phyloP scores from a whole-genome alignment of 1,139 yeast genomes.

The Schwanniomyces etchellsii region DNA sequence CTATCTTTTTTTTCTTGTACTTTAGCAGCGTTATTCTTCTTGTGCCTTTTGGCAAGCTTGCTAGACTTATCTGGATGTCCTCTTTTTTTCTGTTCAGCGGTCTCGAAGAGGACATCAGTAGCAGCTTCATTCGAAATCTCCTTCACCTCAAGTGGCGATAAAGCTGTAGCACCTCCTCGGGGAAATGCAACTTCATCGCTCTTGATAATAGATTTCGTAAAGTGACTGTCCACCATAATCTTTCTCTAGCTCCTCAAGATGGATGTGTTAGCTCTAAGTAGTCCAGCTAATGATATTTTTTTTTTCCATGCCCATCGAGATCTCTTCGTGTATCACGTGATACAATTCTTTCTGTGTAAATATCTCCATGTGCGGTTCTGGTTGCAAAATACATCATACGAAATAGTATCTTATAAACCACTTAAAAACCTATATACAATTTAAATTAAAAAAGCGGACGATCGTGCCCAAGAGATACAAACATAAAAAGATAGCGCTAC shows the following conservation, averaged over 20 bases:
- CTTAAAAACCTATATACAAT: too few relatives aligned
- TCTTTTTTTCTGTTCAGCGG: conserved; percentile 29
- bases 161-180: conserved; percentile 86
- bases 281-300: neutral
- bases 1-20: conserved; percentile 15
- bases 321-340: too few relatives aligned
- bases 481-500: too few relatives aligned
- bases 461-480: too few relatives aligned
- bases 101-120: conserved; percentile 73
- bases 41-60: conserved; percentile 22
- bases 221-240: conserved; percentile 13
- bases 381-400: too few relatives aligned
- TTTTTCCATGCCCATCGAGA: conserved; percentile 4
- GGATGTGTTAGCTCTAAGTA: neutral
- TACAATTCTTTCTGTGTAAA: neutral
- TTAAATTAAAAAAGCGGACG: too few relatives aligned
- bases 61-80: conserved; percentile 18
- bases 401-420: too few relatives aligned
- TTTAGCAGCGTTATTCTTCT: conserved; percentile 26
- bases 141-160: conserved; percentile 86
- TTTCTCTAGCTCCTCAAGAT: conserved; percentile 2
- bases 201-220: conserved; percentile 16
- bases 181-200: conserved; percentile 77
- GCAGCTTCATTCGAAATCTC: conserved; percentile 92
- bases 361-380: too few relatives aligned